Base-by-base conservation (phyloP, 805 yeast species). In the Tetrapisispora namnaoensis region DNA sequence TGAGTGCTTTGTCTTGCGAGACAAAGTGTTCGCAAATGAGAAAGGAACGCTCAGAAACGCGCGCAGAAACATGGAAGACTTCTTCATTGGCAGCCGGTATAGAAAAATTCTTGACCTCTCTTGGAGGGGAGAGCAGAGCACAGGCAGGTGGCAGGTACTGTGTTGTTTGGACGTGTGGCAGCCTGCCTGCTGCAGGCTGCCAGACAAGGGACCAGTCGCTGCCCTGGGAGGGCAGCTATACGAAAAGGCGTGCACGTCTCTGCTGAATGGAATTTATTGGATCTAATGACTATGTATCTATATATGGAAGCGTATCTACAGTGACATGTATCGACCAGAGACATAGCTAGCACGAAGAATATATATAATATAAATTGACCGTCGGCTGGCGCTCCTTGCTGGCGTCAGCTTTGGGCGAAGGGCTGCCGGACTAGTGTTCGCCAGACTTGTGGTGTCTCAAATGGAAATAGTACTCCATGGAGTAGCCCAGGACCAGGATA, bases 401-500 rank as follows among this genome's bases (percentile, higher is more conserved):
- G 35, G 35, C n/a, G 35, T 13, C 10, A 11, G 13, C 16, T 32
- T 8, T 32, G 35, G 13, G 35, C 35, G 13, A 32, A 13, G 14
- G 13, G 35, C 35, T 11, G 35, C 13, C 35, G 11, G 35, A 16
- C 27, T 35, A 30, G 20, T 47, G 50, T 7, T 17, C 78, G 55
- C 70, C 73, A 49, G 63, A 68, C 66, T 77, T 76, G 68, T 75
- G 78, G 63, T 77, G 82, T 65, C 80, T 73, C 65, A 78, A 80
- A 76, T 91, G 97, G 82, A 87, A 80, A 77, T 83, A 85, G 81
- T 90, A 90, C 75, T 90, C 96, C 74, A 87, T 75, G 55, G 88
- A 76, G 84, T 90, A 90, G 63, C 97, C 96, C 51, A 86, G 73
- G 55, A 78, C 67, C 58, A 87, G 68, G 69, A 88, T 69, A 67